A percentile compares a stretch with the other conserved stretches of the same genome.
Conservation (phyloP, 2,329 filamentous ascomycete genomes). For the Immersiporthe knoxdaviesiana region DNA sequence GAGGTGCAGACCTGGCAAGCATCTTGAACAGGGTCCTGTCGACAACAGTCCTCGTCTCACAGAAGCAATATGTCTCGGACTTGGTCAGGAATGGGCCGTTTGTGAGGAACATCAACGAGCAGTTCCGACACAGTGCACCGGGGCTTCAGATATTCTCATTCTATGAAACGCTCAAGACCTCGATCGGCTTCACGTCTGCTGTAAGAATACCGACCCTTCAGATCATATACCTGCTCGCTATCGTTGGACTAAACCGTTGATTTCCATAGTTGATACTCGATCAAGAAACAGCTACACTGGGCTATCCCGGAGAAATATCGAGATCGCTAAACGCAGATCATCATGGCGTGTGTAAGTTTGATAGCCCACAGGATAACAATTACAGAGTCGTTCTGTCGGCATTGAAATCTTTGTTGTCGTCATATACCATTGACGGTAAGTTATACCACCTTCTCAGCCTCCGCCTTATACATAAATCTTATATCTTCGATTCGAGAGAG, state of each 20-base stretch:
- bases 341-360: not conserved
- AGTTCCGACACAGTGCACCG: not conserved
- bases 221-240: not conserved
- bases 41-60: not conserved
- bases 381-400: not conserved
- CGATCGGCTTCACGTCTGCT: not conserved
- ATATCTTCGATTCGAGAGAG: not conserved
- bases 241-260: not conserved
- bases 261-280: not conserved
- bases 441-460: no score
- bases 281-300: not conserved
- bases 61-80: not conserved
- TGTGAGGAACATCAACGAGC: not conserved
- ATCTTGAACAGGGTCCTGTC: not conserved
- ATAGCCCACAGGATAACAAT: not conserved
- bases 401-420: not conserved
- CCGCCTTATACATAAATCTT: not conserved
- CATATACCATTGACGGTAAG: not conserved
- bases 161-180: not conserved
- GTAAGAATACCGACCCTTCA: not conserved
- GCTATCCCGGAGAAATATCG: not conserved
- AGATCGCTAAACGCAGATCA: not conserved
- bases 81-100: not conserved
- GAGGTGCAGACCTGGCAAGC: not conserved
- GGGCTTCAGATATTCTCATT: slow-evolving; percentile 1